Base-by-base conservation (phyloP, 805 yeast species). In the Danielia reshetovae region DNA sequence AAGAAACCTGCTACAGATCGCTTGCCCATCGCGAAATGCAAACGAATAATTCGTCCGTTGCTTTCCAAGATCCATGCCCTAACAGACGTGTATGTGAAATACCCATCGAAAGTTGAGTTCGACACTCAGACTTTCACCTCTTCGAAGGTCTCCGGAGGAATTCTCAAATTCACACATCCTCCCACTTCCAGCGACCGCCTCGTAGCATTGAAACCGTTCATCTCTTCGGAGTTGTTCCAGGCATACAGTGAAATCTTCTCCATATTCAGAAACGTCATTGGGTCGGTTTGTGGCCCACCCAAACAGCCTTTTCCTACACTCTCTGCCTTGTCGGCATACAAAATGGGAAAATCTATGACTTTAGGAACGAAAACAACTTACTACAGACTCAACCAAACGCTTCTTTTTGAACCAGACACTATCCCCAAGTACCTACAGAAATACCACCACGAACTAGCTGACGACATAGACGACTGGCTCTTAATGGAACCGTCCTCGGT, bases 381-480 rank as follows among this genome's bases (percentile, higher is more conserved):
- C 45, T 57, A 51, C 35, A 53, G 50, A 24, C 47, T 62, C 27
- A 62, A 53, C 36, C 60, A 60, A 29, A 29, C 57, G 2, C 39
- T 48, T n/a, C 46, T 52, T 4, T 54, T 54, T 18, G 54, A 45
- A 24, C 49, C 53, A 4, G 47, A 51, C 4, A 50, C 57, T 1
- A 39, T 64, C 11, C 64, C 67, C 0, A 27, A 24, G 1, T 40
- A 47, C 15, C 42, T 60, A 6, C 48, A 46, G 32, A 31, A 41
- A 21, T 51, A 48, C 36, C 50, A 53, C 21, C 42, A 46, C 4
- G 43, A 48, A 11, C 47, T 65, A 16, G 38, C 49, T 8, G 61
- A 61, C 27, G 68, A 62, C 31, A 55, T 65, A 2, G 68, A 63
- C 35, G 48, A 42, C 9, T 65, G 70, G 70, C 50, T 66, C 7